These are phyloP conservation scores for Multifurca ochricompacta DNA, from an alignment of 768 basidiomycete species.

Conservation along the genomic window DNA sequence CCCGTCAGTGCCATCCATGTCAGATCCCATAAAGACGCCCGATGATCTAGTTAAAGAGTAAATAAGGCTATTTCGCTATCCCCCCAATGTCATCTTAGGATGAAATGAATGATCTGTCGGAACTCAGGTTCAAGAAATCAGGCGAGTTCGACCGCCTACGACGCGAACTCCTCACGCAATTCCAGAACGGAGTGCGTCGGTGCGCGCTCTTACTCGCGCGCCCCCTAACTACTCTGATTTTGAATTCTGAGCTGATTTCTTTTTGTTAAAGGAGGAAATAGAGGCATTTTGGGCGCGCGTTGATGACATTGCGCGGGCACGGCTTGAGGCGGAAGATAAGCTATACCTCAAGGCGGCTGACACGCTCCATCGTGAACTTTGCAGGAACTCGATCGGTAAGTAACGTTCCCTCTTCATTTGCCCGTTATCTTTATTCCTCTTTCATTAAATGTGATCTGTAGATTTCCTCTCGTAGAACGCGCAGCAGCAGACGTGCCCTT, in stretches of 20 bases:
- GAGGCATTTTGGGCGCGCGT: conserved; percentile 44
- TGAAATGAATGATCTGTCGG: not conserved
- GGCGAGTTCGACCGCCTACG: conserved; percentile 68
- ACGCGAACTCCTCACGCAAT: conserved; percentile 50
- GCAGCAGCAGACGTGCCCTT: conserved; percentile 16
- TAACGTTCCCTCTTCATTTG: not conserved
- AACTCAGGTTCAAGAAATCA: conserved; percentile 59
- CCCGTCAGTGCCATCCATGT: too few relatives aligned
- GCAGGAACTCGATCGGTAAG: conserved; percentile 60
- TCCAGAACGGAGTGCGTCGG: conserved; percentile 52
- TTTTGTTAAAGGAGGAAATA: conserved; percentile 36
- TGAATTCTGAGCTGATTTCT: not conserved
- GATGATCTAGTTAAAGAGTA: conserved; percentile 17
- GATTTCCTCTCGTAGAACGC: conserved; percentile 17
- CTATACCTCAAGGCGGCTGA: conserved; percentile 44
- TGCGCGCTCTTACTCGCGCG: too few relatives aligned
- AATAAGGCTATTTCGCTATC: too few relatives aligned
- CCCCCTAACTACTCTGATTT: not conserved
- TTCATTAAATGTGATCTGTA: not conserved
- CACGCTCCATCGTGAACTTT: conserved; percentile 47
- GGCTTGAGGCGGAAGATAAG: conserved; percentile 42
- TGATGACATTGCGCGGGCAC: conserved; percentile 48
- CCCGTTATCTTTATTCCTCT: not conserved
- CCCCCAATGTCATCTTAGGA: too few relatives aligned
- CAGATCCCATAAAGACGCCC: conserved; percentile 17